Evolutionary conservation across 768 basidiomycete species (phyloP).

Genomic region (Paxillus ammoniavirescens): DNA sequence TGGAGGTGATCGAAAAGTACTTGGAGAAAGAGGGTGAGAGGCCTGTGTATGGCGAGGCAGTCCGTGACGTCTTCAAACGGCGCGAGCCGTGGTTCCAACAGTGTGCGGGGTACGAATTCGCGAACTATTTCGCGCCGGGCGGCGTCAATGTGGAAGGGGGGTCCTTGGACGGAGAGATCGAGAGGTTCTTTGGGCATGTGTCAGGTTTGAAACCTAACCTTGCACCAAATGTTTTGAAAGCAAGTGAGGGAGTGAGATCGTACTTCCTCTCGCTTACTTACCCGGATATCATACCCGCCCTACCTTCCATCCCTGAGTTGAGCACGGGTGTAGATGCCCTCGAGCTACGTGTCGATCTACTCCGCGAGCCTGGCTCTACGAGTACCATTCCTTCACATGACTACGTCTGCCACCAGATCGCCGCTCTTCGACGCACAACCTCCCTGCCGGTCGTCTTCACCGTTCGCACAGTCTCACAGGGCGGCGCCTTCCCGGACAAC

Average conservation of each 20-base stretch:
- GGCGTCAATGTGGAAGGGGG: conserved; percentile 23
- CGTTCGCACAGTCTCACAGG: conserved; percentile 83
- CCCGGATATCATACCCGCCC: conserved; percentile 75
- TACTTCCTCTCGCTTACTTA: conserved; percentile 94
- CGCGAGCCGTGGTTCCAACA: conserved; percentile 86
- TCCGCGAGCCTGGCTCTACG: conserved; percentile 52
- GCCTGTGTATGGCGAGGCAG: conserved; percentile 86
- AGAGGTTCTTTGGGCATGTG: conserved; percentile 87
- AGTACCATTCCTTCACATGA: conserved; percentile 59
- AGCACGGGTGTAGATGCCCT: conserved; percentile 86
- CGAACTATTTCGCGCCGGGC: conserved; percentile 59
- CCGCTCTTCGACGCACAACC: conserved; percentile 72
- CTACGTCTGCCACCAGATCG: conserved; percentile 81
- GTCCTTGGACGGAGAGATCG: conserved; percentile 54
- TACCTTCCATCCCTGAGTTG: conserved; percentile 68
- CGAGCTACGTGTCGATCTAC: conserved; percentile 91
- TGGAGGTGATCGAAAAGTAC: conserved; percentile 80
- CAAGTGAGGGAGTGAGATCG: conserved; percentile 53
- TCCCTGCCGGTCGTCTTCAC: conserved; percentile 90
- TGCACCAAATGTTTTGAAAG: conserved; percentile 44
- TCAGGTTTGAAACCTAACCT: conserved; percentile 70
- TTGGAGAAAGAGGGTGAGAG: conserved; percentile 72
- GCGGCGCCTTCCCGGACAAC: conserved; percentile 86
- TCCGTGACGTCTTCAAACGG: conserved; percentile 80
- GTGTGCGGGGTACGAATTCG: conserved; percentile 79